Evolutionary conservation across 495 filamentous ascomycete genomes (phyloP).

Genomic region (Acidomyces sp.): DNA sequence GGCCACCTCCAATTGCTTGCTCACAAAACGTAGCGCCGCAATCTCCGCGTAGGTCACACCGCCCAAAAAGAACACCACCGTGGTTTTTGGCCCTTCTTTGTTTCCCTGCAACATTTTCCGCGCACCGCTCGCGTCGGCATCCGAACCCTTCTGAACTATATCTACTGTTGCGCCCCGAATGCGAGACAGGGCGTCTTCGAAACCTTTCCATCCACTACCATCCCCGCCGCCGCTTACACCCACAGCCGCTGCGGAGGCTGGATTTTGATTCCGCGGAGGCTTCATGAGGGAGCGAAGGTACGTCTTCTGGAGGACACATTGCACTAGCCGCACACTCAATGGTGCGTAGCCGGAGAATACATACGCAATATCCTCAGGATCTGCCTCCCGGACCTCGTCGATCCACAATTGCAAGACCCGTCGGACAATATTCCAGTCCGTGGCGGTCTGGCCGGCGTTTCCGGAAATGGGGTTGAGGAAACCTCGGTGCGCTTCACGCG

Average conservation of each 20-base stretch:
- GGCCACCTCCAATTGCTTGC: constrained; percentile 55
- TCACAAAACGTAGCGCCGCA: constrained; percentile 83
- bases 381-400: constrained; percentile 83
- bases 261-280: background rate
- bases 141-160: constrained; percentile 82
- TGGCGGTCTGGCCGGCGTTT: constrained; percentile 42
- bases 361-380: constrained; percentile 93
- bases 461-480: constrained; percentile 24
- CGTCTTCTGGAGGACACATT: constrained; percentile 84
- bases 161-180: constrained; percentile 80
- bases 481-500: constrained; percentile 24
- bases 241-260: background rate
- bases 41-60: constrained; percentile 94
- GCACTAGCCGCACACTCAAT: constrained; percentile 83
- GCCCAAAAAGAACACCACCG: constrained; percentile 88
- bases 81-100: constrained; percentile 51
- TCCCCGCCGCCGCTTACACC: background rate
- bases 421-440: constrained; percentile 79
- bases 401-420: constrained; percentile 78
- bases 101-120: constrained; percentile 61
- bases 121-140: constrained; percentile 74
- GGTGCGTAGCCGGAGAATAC: constrained; percentile 96
- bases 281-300: constrained; percentile 37
- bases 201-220: constrained; percentile 17
- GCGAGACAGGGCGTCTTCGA: constrained; percentile 37